Evolutionary conservation across 352 stramenopile species (phyloP).

Genomic region (Globisporangium paddicum): DNA sequence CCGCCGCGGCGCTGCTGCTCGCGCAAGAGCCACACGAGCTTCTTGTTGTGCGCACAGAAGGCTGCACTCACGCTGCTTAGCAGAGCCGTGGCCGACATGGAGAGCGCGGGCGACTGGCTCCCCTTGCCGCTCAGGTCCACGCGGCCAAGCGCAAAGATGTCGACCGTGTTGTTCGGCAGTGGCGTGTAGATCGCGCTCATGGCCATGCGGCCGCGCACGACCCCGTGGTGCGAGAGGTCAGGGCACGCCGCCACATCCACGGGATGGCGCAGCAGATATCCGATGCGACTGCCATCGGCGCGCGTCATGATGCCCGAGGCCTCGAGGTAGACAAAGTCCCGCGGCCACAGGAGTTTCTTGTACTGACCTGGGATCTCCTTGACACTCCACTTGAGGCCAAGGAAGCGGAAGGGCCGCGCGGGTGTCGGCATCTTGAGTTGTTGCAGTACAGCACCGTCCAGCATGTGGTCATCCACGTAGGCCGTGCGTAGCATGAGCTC

Average conservation of each 20-base stretch:
- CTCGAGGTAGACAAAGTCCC: conserved; percentile 26
- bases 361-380: conserved; percentile 15
- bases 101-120: background rate
- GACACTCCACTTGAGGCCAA: conserved; percentile 29
- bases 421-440: conserved; percentile 16
- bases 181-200: conserved; percentile 8
- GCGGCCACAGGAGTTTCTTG: conserved; percentile 12
- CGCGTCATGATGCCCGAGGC: background rate
- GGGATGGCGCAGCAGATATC: conserved; percentile 12
- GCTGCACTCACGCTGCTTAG: conserved; percentile 12
- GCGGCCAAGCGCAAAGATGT: conserved; percentile 5
- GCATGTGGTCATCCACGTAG: conserved; percentile 25
- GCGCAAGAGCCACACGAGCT: conserved; percentile 25
- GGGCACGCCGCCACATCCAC: conserved; percentile 3
- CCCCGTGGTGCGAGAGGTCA: background rate
- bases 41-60: conserved; percentile 27
- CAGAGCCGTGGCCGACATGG: conserved; percentile 10
- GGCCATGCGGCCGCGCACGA: conserved; percentile 7
- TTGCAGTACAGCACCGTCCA: conserved; percentile 23
- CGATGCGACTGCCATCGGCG: conserved; percentile 9
- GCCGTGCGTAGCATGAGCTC: conserved; percentile 24
- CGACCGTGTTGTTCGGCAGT: conserved; percentile 10
- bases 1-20: conserved; percentile 6
- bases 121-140: background rate
- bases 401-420: conserved; percentile 23